phyloP scores from a whole-genome alignment of 2,329 filamentous ascomycete genomes.

The Pseudomassariella vexata region DNA sequence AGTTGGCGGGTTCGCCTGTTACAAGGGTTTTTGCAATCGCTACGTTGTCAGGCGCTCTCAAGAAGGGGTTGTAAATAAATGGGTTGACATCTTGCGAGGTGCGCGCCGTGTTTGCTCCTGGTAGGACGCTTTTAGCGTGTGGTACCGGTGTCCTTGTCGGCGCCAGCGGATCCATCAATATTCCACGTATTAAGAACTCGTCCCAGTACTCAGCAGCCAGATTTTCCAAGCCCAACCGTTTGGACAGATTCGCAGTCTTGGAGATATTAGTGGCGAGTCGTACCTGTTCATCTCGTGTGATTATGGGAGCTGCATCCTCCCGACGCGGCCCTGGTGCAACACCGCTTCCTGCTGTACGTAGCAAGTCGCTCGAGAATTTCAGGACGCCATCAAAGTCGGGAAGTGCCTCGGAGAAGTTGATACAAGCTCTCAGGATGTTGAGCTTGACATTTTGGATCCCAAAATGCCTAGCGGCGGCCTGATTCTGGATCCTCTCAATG shows the following conservation, averaged over 20 bases:
- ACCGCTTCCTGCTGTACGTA: slow-evolving; percentile 76
- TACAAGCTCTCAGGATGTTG: slow-evolving; percentile 81
- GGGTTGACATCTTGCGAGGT: slow-evolving; percentile 66
- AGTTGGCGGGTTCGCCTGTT: slow-evolving; percentile 69
- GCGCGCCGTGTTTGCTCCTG: slow-evolving; percentile 41
- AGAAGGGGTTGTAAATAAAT: slow-evolving; percentile 92
- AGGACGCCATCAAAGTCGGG: slow-evolving; percentile 90
- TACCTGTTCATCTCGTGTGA: slow-evolving; percentile 78
- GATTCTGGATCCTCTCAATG: slow-evolving; percentile 52
- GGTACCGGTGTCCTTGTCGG: slow-evolving; percentile 58
- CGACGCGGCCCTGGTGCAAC: slow-evolving; percentile 66
- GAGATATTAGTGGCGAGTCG: slow-evolving; percentile 80
- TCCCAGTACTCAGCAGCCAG: slow-evolving; percentile 91
- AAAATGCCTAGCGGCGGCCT: slow-evolving; percentile 58
- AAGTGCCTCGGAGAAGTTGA: slow-evolving; percentile 88
- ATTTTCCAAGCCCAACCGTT: slow-evolving; percentile 64
- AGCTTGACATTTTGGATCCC: slow-evolving; percentile 78
- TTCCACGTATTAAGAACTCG: slow-evolving; percentile 78
- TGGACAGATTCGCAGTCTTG: slow-evolving; percentile 73
- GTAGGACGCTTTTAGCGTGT: slow-evolving; percentile 52
- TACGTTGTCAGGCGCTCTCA: slow-evolving; percentile 59
- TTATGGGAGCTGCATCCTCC: slow-evolving; percentile 63
- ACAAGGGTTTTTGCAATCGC: slow-evolving; percentile 66
- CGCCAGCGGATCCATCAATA: slow-evolving; percentile 62
- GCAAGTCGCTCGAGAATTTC: slow-evolving; percentile 75